These are phyloP conservation scores for Debaryomycetaceae sp. DNA, from an alignment of 1,139 yeast species.

Conservation along the genomic window DNA sequence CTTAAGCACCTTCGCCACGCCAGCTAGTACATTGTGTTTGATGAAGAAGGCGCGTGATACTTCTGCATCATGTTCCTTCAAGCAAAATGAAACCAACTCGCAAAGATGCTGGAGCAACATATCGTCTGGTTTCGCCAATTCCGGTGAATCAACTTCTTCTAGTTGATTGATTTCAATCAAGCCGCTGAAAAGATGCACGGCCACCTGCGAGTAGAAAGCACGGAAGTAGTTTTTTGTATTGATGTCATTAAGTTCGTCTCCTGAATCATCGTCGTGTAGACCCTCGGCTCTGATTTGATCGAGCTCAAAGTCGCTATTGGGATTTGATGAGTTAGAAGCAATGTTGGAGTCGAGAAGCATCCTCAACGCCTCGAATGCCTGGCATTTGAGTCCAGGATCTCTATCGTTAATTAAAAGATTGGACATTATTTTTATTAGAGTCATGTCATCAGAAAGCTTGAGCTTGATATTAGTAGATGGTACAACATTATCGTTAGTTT, in stretches of 20 bases:
- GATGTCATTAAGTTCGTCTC: slow-evolving; percentile 31
- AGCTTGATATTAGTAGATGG: slow-evolving; percentile 20
- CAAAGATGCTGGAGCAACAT: slow-evolving; percentile 62
- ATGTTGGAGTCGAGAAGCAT: slow-evolving; percentile 63
- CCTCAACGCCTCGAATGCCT: slow-evolving; percentile 79
- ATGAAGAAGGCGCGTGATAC: slow-evolving; percentile 60
- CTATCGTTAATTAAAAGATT: slow-evolving; percentile 60
- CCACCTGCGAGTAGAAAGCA: slow-evolving; percentile 61
- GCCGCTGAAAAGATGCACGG: slow-evolving; percentile 54
- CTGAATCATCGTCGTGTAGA: slow-evolving; percentile 9
- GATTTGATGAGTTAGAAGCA: slow-evolving; percentile 13
- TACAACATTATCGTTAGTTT: slow-evolving; percentile 17
- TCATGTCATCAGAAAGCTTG: slow-evolving; percentile 54
- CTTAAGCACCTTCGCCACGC: slow-evolving; percentile 46
- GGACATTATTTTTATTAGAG: slow-evolving; percentile 57
- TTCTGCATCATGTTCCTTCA: slow-evolving; percentile 56
- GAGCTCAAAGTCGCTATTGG: slow-evolving; percentile 11
- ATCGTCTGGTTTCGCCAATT: slow-evolving; percentile 23
- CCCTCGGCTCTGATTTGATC: slow-evolving; percentile 5
- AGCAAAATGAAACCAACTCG: slow-evolving; percentile 65
- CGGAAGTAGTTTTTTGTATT: slow-evolving; percentile 52
- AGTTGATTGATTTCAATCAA: slow-evolving; percentile 26
- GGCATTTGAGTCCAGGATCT: slow-evolving; percentile 72
- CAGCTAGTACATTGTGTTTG: slow-evolving; percentile 51
- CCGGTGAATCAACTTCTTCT: slow-evolving; percentile 26